Evolutionary conservation across 129 eudicot genomes (phyloP), one percentile per base, ranked within the genome.

Genomic region (Helichrysum umbraculigerum): DNA sequence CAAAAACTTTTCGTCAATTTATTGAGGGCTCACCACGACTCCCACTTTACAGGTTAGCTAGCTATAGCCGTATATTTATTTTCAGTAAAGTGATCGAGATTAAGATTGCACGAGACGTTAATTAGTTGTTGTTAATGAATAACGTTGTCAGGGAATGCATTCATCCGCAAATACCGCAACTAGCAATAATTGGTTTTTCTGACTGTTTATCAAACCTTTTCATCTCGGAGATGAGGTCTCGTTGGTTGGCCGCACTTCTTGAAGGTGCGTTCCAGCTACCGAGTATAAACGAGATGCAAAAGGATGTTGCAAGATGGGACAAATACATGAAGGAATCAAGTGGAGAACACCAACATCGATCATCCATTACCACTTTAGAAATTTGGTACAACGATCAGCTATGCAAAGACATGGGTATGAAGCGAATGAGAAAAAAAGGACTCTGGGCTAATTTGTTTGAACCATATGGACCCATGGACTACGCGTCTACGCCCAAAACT

Each of bases 341-440:
- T 6, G 90, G 85, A 2, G 83, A 83, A 21, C 4, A 54, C 11
- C 80, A 79, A 71, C 70, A 81, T 57, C 74, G 89, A 60, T 78
- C 87, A 9, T 83, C 91, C 34, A 69, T 91, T 71, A 87, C 74
- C 34, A 85, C 81, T 16, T 83, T 54, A 3, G 86, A 86, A 30
- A 87, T 91, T 34, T 88, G 94, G 92, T 85, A 86, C 69, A 85
- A 91, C 71, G 92, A 88, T 79, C 88, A 84, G 51, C 30, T 88
- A 32, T 87, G 88, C 86, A 81, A 76, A 80, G 96, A 90, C 75
- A 90, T 87, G 80, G 90, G 88, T 3, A 70, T 82, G 76, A 88
- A 83, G 33, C 91, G 70, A 0, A 81, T 74, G 76, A 81, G 90
- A 61, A 91, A 88, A 72, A 83, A 86, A 42, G 88, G 91, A 29